Percentiles rank a stretch among this genome's conserved stretches.
Evolutionary conservation across 805 yeast species (phyloP).

Genomic region (Groenewaldozyma salmanticensis): DNA sequence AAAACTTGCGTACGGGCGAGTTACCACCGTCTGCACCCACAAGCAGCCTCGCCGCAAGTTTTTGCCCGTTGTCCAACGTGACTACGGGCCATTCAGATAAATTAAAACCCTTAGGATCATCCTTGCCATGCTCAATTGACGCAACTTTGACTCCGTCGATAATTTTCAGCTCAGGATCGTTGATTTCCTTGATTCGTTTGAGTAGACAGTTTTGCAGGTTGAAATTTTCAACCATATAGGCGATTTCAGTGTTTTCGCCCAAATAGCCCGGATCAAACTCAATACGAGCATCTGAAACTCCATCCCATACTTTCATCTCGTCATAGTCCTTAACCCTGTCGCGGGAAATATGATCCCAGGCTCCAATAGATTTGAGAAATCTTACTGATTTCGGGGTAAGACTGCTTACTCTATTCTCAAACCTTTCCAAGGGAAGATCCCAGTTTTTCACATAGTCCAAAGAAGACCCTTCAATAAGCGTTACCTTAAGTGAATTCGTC

Average conservation of each 20-base stretch:
- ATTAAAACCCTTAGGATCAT: constrained; percentile 18
- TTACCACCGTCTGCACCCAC: constrained; percentile 95
- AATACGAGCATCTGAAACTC: constrained; percentile 57
- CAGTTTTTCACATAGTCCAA: constrained; percentile 44
- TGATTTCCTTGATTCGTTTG: constrained; percentile 39
- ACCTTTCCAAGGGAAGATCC: constrained; percentile 34
- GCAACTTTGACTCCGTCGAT: constrained; percentile 43
- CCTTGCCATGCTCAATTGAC: constrained; percentile 31
- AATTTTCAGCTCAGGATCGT: constrained; percentile 11
- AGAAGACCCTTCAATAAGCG: constrained; percentile 65
- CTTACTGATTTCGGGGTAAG: constrained; percentile 72
- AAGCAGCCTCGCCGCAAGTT: constrained; percentile 58
- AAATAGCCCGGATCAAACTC: constrained; percentile 45
- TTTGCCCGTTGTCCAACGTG: constrained; percentile 53
- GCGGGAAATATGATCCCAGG: constrained; percentile 57
- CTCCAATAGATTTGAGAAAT: constrained; percentile 60
- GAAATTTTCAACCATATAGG: constrained; percentile 80
- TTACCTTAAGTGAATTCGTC: constrained; percentile 50
- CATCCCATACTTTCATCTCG: constrained; percentile 79
- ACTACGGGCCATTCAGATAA: constrained; percentile 64
- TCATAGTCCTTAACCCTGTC: constrained; percentile 77
- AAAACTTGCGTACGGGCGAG: constrained; percentile 79
- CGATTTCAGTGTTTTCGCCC: constrained; percentile 34
- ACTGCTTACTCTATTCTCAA: constrained; percentile 75
- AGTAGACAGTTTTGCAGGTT: constrained; percentile 73